Evolutionary conservation across 495 filamentous ascomycete genomes (phyloP).

Genomic region (Lasiosphaeriaceae sp.): DNA sequence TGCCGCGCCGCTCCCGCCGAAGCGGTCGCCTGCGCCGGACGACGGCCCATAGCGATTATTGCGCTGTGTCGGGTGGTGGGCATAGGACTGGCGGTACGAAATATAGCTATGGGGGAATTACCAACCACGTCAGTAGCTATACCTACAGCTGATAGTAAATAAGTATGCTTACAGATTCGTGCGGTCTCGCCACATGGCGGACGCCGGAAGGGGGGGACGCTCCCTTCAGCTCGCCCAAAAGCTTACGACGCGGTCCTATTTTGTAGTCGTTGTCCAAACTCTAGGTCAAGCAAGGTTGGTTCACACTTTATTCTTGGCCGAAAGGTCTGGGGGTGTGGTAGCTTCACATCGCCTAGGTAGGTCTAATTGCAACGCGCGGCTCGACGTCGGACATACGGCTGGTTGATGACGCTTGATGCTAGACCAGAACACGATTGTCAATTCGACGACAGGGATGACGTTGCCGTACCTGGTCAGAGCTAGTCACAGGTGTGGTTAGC

Average conservation of each 20-base stretch:
- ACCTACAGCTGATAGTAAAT: neutral
- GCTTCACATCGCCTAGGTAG: conserved; percentile 30
- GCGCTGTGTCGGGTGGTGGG: conserved; percentile 88
- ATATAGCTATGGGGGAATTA: conserved; percentile 64
- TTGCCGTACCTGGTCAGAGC: no score
- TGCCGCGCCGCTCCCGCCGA: conserved; percentile 49
- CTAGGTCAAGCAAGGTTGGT: no score
- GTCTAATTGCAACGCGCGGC: conserved; percentile 9
- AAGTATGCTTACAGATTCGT: conserved; percentile 77
- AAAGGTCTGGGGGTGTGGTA: conserved; percentile 11
- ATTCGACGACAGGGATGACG: neutral
- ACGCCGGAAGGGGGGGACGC: conserved; percentile 39
- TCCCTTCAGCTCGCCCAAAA: conserved; percentile 30
- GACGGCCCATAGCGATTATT: conserved; percentile 63
- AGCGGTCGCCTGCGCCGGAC: conserved; percentile 59
- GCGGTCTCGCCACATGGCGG: conserved; percentile 93
- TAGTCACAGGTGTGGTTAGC: no score
- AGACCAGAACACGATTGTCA: conserved; percentile 5
- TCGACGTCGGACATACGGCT: neutral
- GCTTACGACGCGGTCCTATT: neutral
- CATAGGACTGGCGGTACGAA: conserved; percentile 96
- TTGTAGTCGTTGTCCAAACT: no score
- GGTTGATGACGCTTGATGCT: conserved; percentile 9
- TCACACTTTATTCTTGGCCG: neutral
- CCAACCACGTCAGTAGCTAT: neutral